phyloP scores from a whole-genome alignment of 2,329 filamentous ascomycete species.

The Pyrenophora tritici-repentis region DNA sequence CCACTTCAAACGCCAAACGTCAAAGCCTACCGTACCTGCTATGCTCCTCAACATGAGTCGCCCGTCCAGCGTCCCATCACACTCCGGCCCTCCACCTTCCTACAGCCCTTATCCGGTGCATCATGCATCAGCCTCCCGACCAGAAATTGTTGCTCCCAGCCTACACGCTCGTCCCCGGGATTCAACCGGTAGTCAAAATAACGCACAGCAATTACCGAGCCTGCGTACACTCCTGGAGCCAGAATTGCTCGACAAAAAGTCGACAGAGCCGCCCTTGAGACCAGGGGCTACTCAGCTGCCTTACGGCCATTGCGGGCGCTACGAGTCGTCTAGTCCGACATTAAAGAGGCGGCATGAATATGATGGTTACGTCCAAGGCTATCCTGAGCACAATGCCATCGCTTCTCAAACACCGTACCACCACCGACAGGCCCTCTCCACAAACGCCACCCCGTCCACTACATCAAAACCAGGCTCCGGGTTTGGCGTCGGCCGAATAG shows the following conservation, averaged over 20 bases:
- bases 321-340: constrained; percentile 41
- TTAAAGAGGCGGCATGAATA: constrained; percentile 46
- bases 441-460: constrained; percentile 28
- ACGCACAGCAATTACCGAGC: constrained; percentile 45
- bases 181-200: constrained; percentile 30
- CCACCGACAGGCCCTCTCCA: constrained; percentile 31
- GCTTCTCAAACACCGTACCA: constrained; percentile 35
- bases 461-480: constrained; percentile 32
- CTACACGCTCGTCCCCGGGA: constrained; percentile 36
- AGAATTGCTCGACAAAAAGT: constrained; percentile 42
- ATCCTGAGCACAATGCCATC: constrained; percentile 35
- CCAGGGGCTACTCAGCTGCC: constrained; percentile 24
- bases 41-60: constrained; percentile 74
- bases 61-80: constrained; percentile 83
- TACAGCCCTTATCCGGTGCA: constrained; percentile 37
- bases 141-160: constrained; percentile 29
- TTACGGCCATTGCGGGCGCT: constrained; percentile 28
- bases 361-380: constrained; percentile 36
- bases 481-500: constrained; percentile 25
- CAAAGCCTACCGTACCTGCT: constrained; percentile 30
- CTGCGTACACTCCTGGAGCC: constrained; percentile 46
- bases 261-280: constrained; percentile 31
- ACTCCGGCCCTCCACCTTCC: constrained; percentile 53
- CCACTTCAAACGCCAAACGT: constrained; percentile 34
- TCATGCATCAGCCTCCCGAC: constrained; percentile 33